A percentile compares a stretch with the other conserved stretches of the same genome.
Evolutionary conservation across 1,139 yeast genomes (phyloP).

Genomic region (Spathaspora sp.): DNA sequence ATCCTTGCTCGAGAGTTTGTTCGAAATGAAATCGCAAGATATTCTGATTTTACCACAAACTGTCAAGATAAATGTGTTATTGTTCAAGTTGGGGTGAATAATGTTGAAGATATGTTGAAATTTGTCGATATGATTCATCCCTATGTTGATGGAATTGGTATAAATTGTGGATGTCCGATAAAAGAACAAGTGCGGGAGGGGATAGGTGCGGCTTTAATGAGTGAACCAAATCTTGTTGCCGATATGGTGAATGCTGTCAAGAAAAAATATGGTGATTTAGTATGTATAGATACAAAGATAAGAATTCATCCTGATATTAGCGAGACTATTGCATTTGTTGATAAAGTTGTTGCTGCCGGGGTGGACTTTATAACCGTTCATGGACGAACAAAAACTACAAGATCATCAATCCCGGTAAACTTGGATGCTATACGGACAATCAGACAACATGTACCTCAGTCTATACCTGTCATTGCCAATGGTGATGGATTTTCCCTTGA

Average conservation of each 20-base stretch:
- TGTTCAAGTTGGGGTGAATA: conserved; percentile 90
- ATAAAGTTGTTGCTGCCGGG: conserved; percentile 77
- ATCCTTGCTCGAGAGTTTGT: conserved; percentile 93
- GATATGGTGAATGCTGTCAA: conserved; percentile 85
- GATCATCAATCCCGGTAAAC: conserved; percentile 82
- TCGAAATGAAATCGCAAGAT: conserved; percentile 75
- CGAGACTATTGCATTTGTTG: conserved; percentile 73
- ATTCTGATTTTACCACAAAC: conserved; percentile 84
- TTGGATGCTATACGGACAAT: conserved; percentile 75
- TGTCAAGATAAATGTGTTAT: conserved; percentile 65
- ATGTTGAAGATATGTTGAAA: conserved; percentile 76
- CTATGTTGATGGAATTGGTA: conserved; percentile 88
- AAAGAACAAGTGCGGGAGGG: conserved; percentile 95
- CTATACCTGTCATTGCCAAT: conserved; percentile 86
- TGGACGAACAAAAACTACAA: conserved; percentile 82
- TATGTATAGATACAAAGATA: conserved; percentile 87
- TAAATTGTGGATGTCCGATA: conserved; percentile 97
- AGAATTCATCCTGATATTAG: conserved; percentile 76
- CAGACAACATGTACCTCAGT: conserved; percentile 47
- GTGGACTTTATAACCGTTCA: conserved; percentile 94
- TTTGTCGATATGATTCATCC: conserved; percentile 90
- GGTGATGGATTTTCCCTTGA: conserved; percentile 81
- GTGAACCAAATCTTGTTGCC: conserved; percentile 76
- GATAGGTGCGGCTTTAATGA: conserved; percentile 93
- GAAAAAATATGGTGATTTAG: conserved; percentile 60